phyloP scores from a whole-genome alignment of 192 early-diverging fungal species.

The Podila verticillata region DNA sequence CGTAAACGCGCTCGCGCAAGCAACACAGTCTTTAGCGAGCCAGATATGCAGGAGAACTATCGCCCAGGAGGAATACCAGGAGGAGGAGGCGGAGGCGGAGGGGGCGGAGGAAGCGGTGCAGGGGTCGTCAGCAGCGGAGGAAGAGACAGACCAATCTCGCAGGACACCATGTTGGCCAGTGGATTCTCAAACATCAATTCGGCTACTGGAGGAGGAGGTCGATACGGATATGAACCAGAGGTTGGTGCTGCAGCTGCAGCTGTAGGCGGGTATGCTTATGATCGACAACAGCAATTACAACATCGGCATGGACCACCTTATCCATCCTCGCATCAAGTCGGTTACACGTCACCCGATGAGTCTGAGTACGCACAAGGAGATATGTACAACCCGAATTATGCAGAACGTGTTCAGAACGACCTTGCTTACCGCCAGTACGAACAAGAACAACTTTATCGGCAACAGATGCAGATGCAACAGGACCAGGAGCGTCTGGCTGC shows the following conservation, averaged over 20 bases:
- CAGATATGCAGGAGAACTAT: constrained; percentile 8
- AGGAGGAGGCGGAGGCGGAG: not conserved
- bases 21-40: not conserved
- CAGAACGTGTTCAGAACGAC: not conserved
- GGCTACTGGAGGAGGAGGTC: not conserved
- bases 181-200: not conserved
- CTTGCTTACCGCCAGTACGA: not conserved
- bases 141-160: not conserved
- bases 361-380: constrained; percentile 3
- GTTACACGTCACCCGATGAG: constrained; percentile 12
- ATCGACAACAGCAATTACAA: not conserved
- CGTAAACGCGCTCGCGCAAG: not conserved
- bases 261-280: constrained; percentile 14
- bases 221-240: not conserved
- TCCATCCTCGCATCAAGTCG: not conserved
- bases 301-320: not conserved
- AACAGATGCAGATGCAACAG: not conserved
- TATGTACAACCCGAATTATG: constrained; percentile 15
- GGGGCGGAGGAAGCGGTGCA: not conserved
- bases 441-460: constrained; percentile 1
- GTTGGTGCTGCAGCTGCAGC: not conserved
- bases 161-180: not conserved
- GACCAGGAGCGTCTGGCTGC: not conserved
- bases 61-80: not conserved
- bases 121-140: not conserved